A percentile compares a stretch with the other conserved stretches of the same genome.
phyloP scores from a whole-genome alignment of 1,284 basidiomycete species.

The Uromyces viciae-fabae region DNA sequence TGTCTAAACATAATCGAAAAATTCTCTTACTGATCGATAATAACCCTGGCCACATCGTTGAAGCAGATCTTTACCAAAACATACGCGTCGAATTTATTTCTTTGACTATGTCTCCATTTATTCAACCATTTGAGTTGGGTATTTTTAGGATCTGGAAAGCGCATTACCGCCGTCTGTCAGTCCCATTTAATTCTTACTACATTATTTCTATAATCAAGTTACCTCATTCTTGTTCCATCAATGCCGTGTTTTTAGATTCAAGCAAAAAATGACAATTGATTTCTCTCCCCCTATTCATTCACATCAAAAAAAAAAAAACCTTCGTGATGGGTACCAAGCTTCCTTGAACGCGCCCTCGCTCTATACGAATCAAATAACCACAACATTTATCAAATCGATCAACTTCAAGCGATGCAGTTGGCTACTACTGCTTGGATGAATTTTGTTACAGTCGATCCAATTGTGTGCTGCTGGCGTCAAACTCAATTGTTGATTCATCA shows the following conservation, averaged over 20 bases:
- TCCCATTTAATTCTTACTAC: neutral
- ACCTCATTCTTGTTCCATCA: neutral
- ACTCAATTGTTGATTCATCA: neutral
- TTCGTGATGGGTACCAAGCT: neutral
- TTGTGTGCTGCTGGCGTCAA: slow-evolving; percentile 13
- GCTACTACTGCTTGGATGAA: slow-evolving; percentile 12
- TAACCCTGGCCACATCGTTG: slow-evolving; percentile 19
- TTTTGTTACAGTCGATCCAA: neutral
- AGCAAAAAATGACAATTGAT: too few relatives aligned
- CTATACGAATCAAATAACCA: slow-evolving; percentile 1
- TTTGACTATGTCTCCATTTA: neutral
- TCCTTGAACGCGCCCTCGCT: slow-evolving; percentile 1
- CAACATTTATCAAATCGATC: slow-evolving; percentile 31
- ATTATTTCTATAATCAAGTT: neutral
- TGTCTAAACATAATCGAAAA: slow-evolving; percentile 10
- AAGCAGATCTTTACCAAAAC: slow-evolving; percentile 28
- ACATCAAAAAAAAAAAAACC: too few relatives aligned
- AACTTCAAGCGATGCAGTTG: slow-evolving; percentile 27
- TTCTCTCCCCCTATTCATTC: too few relatives aligned
- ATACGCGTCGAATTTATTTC: slow-evolving; percentile 31
- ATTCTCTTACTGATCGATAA: slow-evolving; percentile 28
- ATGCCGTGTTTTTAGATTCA: neutral
- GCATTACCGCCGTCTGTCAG: slow-evolving; percentile 24
- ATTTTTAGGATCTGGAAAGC: slow-evolving; percentile 26
- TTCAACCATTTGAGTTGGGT: slow-evolving; percentile 21